A percentile compares a stretch with the other conserved stretches of the same genome.
phyloP scores from a whole-genome alignment of 1,139 yeast genomes.

The Meyerozyma sp. region DNA sequence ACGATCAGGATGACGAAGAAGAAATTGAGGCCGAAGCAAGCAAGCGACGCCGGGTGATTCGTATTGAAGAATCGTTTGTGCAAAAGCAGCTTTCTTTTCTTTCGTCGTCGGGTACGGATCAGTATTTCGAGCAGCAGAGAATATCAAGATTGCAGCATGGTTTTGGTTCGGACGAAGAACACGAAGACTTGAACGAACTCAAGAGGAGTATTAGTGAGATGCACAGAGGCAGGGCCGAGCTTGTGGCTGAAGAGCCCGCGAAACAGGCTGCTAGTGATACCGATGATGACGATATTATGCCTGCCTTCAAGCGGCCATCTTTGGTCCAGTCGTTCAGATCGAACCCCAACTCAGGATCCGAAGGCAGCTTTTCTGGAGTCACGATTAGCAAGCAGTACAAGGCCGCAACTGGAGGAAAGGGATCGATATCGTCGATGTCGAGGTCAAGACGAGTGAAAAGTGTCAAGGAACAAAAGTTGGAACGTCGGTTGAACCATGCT shows the following conservation, averaged over 20 bases:
- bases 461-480: conserved; percentile 24
- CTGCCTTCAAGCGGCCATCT: conserved; percentile 42
- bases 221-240: conserved; percentile 8
- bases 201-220: conserved; percentile 19
- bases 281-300: conserved; percentile 34
- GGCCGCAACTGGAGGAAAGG: conserved; percentile 52
- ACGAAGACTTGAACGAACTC: conserved; percentile 42
- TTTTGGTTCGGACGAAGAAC: conserved; percentile 29
- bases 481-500: conserved; percentile 19
- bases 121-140: conserved; percentile 29
- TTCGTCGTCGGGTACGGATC: conserved; percentile 30
- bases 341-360: conserved; percentile 20
- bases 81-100: conserved; percentile 62
- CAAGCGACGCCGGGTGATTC: conserved; percentile 16
- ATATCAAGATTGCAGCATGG: conserved; percentile 36
- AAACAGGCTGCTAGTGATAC: conserved; percentile 20
- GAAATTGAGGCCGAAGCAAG: conserved; percentile 14
- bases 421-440: conserved; percentile 53
- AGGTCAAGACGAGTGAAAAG: conserved; percentile 24
- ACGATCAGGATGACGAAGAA: conserved; percentile 7
- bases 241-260: conserved; percentile 13
- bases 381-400: conserved; percentile 52
- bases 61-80: conserved; percentile 52
- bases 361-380: conserved; percentile 46
- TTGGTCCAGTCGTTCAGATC: conserved; percentile 43